Base-by-base conservation (phyloP, 129 eudicot species). In the Silybum marianum region DNA sequence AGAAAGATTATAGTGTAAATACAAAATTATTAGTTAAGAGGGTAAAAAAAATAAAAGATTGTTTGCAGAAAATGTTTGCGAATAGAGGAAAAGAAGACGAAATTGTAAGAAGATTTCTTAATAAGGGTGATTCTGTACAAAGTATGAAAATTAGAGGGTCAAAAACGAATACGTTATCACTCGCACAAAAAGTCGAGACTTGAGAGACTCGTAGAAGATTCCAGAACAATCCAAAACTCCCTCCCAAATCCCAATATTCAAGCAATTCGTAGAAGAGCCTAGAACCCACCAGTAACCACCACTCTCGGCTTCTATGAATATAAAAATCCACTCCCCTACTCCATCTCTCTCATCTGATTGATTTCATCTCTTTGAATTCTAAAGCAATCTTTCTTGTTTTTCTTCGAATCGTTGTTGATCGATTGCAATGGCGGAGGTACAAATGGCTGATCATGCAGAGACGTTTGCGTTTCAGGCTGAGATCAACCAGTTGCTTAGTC, bases 401-500 rank as follows among this genome's bases (percentile, higher is more conserved):
- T 46, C 58, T 11, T 13, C 18, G n/a, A 48, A 2, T 48, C 19
- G 6, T 48, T 48, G 60, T 48, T 13, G 60, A 48, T 48, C 60
- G 60, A 18, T 26, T 24, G 18, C 1, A 81, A 85, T 87, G 83
- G 84, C 88, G 78, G 88, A 82, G 18, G 42, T 38, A 6, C 42
- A 38, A 88, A 89, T 87, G 93, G 88, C 83, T 11, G 93, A 90
- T 1, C 30, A 28, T 28, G 30, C 30, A 14, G 92, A 88, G 81
- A 90, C 92, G 9, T 90, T 90, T 25, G 90, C 90, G 0, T 89
- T 89, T 74, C 92, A 89, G 86, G 92, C 92, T 3, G 91, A 88
- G 84, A 88, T 88, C 22, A 88, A 88, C 87, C 89, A 88, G 84
- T 84, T 86, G 3, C 72, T 89, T 9, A 89, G 92, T 65, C 60